phyloP scores from a whole-genome alignment of 1,284 basidiomycete genomes.

The Rhodotorula sp. region DNA sequence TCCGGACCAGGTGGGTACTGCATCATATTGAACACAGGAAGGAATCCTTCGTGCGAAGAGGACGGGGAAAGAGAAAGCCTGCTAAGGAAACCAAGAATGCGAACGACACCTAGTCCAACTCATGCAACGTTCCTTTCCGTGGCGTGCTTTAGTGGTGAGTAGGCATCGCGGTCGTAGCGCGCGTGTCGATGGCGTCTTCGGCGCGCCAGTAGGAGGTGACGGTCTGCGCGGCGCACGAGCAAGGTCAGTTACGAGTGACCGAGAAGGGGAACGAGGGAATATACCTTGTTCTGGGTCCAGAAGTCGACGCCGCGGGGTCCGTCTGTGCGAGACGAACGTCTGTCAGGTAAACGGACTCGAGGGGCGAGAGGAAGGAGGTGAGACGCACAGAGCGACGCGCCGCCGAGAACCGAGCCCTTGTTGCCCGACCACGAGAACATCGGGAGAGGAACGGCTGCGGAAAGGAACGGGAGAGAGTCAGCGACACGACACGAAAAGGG shows the following conservation, averaged over 20 bases:
- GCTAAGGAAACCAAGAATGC: no score
- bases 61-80: no score
- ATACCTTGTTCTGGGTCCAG: slow-evolving; percentile 64
- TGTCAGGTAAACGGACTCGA: not conserved
- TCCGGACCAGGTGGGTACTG: no score
- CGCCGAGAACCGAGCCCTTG: slow-evolving; percentile 83
- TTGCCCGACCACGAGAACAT: slow-evolving; percentile 94
- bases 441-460: slow-evolving; percentile 61
- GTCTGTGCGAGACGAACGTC: not conserved
- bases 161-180: slow-evolving; percentile 78
- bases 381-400: slow-evolving; percentile 66
- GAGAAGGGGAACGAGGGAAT: slow-evolving; percentile 32
- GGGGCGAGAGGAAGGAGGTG: slow-evolving; percentile 52
- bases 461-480: not conserved
- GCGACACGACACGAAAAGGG: no score
- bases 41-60: no score
- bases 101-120: not conserved
- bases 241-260: slow-evolving; percentile 19
- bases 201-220: slow-evolving; percentile 77
- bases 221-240: slow-evolving; percentile 55
- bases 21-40: no score
- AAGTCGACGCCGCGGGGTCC: slow-evolving; percentile 73
- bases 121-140: no score
- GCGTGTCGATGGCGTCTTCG: slow-evolving; percentile 71
- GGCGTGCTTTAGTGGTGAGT: slow-evolving; percentile 49